Conservation (phyloP, 129 eudicot species). For the Glebionis coronaria region DNA sequence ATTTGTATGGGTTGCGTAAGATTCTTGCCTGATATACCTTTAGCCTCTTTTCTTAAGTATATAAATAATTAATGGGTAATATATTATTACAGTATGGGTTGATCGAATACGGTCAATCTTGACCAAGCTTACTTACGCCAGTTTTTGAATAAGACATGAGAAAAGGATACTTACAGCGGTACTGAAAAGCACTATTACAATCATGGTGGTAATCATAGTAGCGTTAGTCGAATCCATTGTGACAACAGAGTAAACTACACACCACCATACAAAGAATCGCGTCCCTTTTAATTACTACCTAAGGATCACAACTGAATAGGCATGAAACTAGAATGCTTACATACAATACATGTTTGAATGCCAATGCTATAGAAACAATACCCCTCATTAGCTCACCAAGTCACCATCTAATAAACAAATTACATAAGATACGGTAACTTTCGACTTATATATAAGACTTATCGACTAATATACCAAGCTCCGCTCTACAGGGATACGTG, state of each 20-base stretch:
- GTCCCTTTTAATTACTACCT: neutral
- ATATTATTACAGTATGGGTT: neutral
- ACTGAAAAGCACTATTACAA: slow-evolving; percentile 74
- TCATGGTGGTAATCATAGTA: slow-evolving; percentile 71
- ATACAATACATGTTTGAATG: slow-evolving; percentile 72
- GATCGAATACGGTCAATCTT: neutral
- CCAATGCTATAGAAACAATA: slow-evolving; percentile 91
- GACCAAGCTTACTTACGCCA: too few relatives aligned
- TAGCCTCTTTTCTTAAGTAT: neutral
- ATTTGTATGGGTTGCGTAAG: too few relatives aligned
- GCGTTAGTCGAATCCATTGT: slow-evolving; percentile 66
- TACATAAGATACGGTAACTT: neutral
- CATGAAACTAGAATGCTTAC: neutral
- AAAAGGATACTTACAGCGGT: slow-evolving; percentile 50
- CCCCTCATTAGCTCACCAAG: slow-evolving; percentile 91
- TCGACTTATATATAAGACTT: neutral
- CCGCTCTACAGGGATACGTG: slow-evolving; percentile 28
- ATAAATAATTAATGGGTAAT: neutral
- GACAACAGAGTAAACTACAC: slow-evolving; percentile 82
- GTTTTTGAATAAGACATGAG: neutral
- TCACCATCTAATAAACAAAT: too few relatives aligned
- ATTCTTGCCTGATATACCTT: neutral
- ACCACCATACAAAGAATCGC: too few relatives aligned
- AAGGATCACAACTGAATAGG: neutral
- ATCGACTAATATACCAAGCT: too few relatives aligned